These are phyloP conservation scores for Borovskyia barvae DNA, from an alignment of 208 protist genomes.

Conservation along the genomic window DNA sequence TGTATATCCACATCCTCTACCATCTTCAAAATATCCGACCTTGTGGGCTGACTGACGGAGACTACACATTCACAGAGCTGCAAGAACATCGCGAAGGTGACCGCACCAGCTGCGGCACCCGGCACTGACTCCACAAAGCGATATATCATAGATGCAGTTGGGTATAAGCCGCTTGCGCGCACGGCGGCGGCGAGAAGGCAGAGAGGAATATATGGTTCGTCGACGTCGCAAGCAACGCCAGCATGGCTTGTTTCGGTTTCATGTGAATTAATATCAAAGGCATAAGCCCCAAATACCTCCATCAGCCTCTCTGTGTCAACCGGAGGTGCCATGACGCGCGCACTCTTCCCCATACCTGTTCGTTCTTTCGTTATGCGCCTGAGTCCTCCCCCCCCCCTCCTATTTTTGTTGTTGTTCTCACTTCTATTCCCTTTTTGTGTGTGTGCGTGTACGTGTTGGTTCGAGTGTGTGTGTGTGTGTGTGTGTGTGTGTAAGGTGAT, in stretches of 20 bases:
- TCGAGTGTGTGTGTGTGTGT: not conserved
- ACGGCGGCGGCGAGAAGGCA: constrained; percentile 27
- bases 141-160: constrained; percentile 21
- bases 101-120: constrained; percentile 10
- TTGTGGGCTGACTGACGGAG: constrained; percentile 9
- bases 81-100: constrained; percentile 52
- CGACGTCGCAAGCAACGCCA: too few relatives aligned
- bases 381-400: not conserved
- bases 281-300: constrained; percentile 26
- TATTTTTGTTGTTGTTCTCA: too few relatives aligned
- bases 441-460: too few relatives aligned
- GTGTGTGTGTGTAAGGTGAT: not conserved
- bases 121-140: constrained; percentile 26
- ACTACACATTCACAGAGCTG: constrained; percentile 51
- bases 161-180: constrained; percentile 64
- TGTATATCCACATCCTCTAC: constrained; percentile 14
- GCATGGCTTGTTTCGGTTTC: too few relatives aligned
- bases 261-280: too few relatives aligned
- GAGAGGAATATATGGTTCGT: constrained; percentile 47
- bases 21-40: constrained; percentile 15
- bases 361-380: not conserved
- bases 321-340: constrained; percentile 12
- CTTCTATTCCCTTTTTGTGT: too few relatives aligned
- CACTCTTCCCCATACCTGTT: not conserved
- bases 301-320: constrained; percentile 23